Evolutionary conservation across 2,329 filamentous ascomycete genomes (phyloP).

Genomic region (Arachnomyces sp.): DNA sequence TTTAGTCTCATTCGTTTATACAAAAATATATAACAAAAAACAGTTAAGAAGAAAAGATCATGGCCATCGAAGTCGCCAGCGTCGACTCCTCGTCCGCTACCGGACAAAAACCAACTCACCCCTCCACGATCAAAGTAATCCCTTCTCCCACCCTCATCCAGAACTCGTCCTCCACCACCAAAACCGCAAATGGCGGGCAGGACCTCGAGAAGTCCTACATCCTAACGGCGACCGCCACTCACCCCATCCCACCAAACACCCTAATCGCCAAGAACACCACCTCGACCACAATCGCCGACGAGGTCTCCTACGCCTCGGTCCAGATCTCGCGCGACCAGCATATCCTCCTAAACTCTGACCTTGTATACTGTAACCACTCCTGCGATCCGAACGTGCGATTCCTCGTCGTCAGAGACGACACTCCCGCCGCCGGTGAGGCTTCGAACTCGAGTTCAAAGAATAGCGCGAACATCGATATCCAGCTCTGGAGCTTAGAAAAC

Average conservation of each 20-base stretch:
- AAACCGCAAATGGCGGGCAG: slow-evolving; percentile 27
- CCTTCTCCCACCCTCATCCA: slow-evolving; percentile 11
- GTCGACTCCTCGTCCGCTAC: too few relatives aligned
- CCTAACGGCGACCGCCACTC: slow-evolving; percentile 53
- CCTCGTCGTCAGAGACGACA: slow-evolving; percentile 49
- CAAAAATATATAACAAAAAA: too few relatives aligned
- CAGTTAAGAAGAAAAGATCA: too few relatives aligned
- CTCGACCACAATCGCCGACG: slow-evolving; percentile 33
- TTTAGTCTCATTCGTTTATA: too few relatives aligned
- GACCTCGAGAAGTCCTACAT: slow-evolving; percentile 35
- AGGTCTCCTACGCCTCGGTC: slow-evolving; percentile 55
- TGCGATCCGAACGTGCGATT: slow-evolving; percentile 61
- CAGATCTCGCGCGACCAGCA: slow-evolving; percentile 52
- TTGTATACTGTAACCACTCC: slow-evolving; percentile 62
- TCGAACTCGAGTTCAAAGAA: slow-evolving; percentile 23
- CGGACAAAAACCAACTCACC: slow-evolving; percentile 10
- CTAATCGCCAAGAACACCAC: slow-evolving; percentile 58
- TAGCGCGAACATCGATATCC: slow-evolving; percentile 28
- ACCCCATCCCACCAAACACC: slow-evolving; percentile 53
- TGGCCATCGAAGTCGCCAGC: too few relatives aligned
- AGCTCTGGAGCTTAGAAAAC: slow-evolving; percentile 13
- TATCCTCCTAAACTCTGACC: slow-evolving; percentile 57
- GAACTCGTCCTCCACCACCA: slow-evolving; percentile 30
- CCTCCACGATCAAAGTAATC: slow-evolving; percentile 9
- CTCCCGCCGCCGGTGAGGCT: slow-evolving; percentile 31